Percentiles rank a stretch among this genome's conserved stretches.
Evolutionary conservation across 2,329 filamentous ascomycete species (phyloP).

Genomic region (Aspergillus ustus): DNA sequence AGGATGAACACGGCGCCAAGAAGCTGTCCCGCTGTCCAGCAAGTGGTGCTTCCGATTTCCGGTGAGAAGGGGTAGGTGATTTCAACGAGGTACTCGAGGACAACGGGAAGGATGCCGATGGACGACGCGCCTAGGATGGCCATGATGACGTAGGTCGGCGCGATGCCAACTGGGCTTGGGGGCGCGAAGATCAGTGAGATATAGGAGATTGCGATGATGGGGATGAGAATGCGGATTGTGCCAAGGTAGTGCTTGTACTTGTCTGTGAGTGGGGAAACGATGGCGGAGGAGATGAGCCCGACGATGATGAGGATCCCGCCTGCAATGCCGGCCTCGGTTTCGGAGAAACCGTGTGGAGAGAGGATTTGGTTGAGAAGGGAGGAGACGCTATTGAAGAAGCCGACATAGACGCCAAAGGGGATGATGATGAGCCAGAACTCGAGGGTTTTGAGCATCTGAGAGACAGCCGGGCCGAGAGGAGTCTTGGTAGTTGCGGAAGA

Average conservation of each 20-base stretch:
- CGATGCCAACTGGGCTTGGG: constrained; percentile 52
- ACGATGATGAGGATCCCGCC: constrained; percentile 89
- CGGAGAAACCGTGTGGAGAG: constrained; percentile 79
- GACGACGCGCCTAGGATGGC: constrained; percentile 76
- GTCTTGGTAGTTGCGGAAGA: constrained; percentile 62
- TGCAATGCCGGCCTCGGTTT: constrained; percentile 85
- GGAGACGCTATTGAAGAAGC: constrained; percentile 91
- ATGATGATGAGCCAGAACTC: constrained; percentile 81
- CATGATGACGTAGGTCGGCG: constrained; percentile 72
- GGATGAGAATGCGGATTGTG: constrained; percentile 74
- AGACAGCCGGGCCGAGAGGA: constrained; percentile 60
- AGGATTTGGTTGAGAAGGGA: constrained; percentile 90
- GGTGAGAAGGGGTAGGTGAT: constrained; percentile 85
- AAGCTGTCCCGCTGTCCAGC: constrained; percentile 86
- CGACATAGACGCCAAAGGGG: constrained; percentile 84
- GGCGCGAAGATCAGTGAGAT: constrained; percentile 83
- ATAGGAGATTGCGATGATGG: constrained; percentile 73
- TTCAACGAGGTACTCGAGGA: constrained; percentile 84
- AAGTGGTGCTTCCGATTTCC: constrained; percentile 80
- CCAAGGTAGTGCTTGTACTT: constrained; percentile 78
- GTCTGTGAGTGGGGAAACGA: constrained; percentile 82
- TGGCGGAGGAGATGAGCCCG: constrained; percentile 76
- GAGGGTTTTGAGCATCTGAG: constrained; percentile 60
- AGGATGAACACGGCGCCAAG: constrained; percentile 85
- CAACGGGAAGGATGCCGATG: constrained; percentile 82